Conservation (phyloP, 1,284 basidiomycete genomes). For the Lentinus polychrous region DNA sequence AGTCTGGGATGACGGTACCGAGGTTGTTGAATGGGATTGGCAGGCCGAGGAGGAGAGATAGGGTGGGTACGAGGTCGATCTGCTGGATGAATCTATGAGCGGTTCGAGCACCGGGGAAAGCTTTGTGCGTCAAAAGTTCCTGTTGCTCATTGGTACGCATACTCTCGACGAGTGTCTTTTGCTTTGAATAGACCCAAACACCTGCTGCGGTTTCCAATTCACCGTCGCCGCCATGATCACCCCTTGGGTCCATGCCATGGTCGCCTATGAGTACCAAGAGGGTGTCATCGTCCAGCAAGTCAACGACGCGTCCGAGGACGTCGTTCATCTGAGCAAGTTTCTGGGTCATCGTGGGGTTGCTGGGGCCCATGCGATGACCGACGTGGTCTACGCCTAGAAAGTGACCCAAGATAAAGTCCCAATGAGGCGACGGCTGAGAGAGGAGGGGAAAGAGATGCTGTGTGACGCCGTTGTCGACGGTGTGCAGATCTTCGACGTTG, state of each 20-base stretch:
- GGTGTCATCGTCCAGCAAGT: constrained; percentile 70
- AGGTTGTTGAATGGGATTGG: constrained; percentile 96
- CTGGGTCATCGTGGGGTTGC: constrained; percentile 78
- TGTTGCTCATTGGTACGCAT: constrained; percentile 31
- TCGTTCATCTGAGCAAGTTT: constrained; percentile 87
- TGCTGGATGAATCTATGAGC: constrained; percentile 77
- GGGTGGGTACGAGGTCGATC: constrained; percentile 89
- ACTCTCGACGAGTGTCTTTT: constrained; percentile 33
- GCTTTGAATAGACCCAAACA: constrained; percentile 89
- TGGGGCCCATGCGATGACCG: constrained; percentile 90
- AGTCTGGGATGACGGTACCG: constrained; percentile 85
- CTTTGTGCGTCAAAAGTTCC: constrained; percentile 42
- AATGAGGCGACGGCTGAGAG: constrained; percentile 40
- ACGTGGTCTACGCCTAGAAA: constrained; percentile 98
- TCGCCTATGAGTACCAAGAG: constrained; percentile 91
- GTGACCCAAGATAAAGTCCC: constrained; percentile 89
- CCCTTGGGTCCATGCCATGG: constrained; percentile 94
- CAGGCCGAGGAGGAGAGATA: constrained; percentile 87
- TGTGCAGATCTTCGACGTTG: constrained; percentile 97
- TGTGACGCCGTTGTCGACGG: constrained; percentile 90
- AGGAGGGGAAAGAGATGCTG: constrained; percentile 80
- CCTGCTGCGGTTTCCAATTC: constrained; percentile 81
- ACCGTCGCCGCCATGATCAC: constrained; percentile 95
- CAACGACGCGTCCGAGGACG: constrained; percentile 70
- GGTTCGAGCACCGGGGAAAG: constrained; percentile 54